These are phyloP conservation scores for Chlorella sp. DNA, from an alignment of 139 green algal genomes.

Conservation along the genomic window DNA sequence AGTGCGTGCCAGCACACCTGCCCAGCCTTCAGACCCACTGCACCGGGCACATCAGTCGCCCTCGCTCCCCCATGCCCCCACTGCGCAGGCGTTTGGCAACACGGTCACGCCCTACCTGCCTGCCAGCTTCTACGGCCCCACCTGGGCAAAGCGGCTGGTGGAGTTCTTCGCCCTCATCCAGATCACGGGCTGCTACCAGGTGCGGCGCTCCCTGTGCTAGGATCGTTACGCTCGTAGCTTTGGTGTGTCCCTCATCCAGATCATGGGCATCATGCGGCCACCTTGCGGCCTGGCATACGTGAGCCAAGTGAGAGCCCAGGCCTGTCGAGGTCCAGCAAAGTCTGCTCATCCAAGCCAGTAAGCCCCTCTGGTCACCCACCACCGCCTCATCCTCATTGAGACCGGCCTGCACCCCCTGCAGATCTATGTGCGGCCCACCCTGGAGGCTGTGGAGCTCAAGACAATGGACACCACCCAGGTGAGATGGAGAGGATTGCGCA, in stretches of 20 bases:
- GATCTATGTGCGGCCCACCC: no score
- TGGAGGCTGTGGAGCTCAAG: no score
- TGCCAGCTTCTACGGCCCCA: slow-evolving; percentile 20
- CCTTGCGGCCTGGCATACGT: not conserved
- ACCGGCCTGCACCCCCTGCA: no score
- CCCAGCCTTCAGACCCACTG: not conserved
- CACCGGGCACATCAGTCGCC: not conserved
- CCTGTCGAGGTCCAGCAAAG: not conserved
- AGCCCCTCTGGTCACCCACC: not conserved
- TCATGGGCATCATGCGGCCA: no score
- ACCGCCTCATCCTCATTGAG: no score
- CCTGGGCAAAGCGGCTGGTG: slow-evolving; percentile 32
- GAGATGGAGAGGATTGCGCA: no score
- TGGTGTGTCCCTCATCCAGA: no score
- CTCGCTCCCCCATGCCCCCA: not conserved
- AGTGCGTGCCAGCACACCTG: not conserved
- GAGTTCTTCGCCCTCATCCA: slow-evolving; percentile 53
- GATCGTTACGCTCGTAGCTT: no score
- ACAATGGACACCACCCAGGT: no score
- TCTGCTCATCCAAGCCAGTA: not conserved
- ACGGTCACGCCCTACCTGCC: slow-evolving; percentile 25
- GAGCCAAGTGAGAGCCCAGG: not conserved
- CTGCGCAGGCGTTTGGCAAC: slow-evolving; percentile 43
- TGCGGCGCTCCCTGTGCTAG: not conserved
- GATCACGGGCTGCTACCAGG: slow-evolving; percentile 55